Percentiles rank a stretch among this genome's conserved stretches.
Evolutionary conservation across 768 basidiomycete genomes (phyloP).

Genomic region (Trametes villosa): DNA sequence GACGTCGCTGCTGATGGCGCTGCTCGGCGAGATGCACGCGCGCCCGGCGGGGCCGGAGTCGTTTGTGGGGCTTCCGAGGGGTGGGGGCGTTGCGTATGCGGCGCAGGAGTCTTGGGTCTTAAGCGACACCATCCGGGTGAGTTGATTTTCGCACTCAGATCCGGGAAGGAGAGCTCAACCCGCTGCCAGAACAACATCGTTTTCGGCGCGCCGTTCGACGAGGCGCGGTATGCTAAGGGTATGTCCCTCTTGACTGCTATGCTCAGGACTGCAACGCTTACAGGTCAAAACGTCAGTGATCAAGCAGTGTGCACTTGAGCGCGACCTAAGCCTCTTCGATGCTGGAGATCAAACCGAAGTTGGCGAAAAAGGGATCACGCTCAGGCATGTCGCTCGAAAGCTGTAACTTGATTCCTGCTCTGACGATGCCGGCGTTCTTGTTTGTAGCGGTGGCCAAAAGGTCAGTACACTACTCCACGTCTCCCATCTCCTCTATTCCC

Average conservation of each 20-base stretch:
- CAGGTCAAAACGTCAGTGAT: constrained; percentile 39
- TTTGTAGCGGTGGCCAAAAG: constrained; percentile 49
- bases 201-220: constrained; percentile 50
- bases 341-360: constrained; percentile 58
- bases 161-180: not conserved
- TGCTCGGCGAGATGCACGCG: constrained; percentile 63
- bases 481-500: not conserved
- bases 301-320: constrained; percentile 45
- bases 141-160: not conserved
- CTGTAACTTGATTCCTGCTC: not conserved
- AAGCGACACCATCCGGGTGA: constrained; percentile 71
- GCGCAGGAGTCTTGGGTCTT: constrained; percentile 86
- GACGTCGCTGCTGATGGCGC: constrained; percentile 51
- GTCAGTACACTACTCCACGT: constrained; percentile 12
- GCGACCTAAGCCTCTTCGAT: constrained; percentile 51
- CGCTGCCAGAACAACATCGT: constrained; percentile 47
- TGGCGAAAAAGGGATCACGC: constrained; percentile 58
- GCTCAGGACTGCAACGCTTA: not conserved
- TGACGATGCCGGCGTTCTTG: not conserved
- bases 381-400: constrained; percentile 33
- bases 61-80: constrained; percentile 71
- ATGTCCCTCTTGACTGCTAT: not conserved
- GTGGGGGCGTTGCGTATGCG: constrained; percentile 73
- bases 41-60: constrained; percentile 53
- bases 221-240: constrained; percentile 48